Evolutionary conservation across 2,329 filamentous ascomycete species (phyloP).

Genomic region (Microcera coccophila): DNA sequence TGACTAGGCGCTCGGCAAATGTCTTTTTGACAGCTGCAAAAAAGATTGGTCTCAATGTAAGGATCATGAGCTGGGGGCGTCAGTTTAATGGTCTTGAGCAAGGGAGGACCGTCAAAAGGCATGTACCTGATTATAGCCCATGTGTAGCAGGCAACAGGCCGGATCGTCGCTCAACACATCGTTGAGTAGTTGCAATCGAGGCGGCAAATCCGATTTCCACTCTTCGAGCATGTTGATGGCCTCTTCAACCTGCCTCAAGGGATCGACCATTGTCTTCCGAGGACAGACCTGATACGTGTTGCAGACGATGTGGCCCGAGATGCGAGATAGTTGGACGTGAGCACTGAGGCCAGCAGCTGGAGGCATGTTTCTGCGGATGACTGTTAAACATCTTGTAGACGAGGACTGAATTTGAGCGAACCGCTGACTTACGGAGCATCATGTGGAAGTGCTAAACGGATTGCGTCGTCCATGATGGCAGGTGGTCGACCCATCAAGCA

Average conservation of each 20-base stretch:
- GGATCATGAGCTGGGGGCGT: slow-evolving; percentile 38
- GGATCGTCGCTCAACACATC: slow-evolving; percentile 38
- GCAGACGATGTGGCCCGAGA: slow-evolving; percentile 46
- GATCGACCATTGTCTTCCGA: slow-evolving; percentile 21
- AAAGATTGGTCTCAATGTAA: slow-evolving; percentile 46
- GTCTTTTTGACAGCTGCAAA: slow-evolving; percentile 45
- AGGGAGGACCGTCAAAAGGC: background rate
- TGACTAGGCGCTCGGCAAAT: slow-evolving; percentile 39
- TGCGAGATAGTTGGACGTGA: slow-evolving; percentile 44
- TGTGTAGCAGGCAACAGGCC: slow-evolving; percentile 44
- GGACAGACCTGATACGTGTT: slow-evolving; percentile 43
- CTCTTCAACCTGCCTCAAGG: slow-evolving; percentile 35
- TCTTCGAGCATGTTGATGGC: slow-evolving; percentile 40
- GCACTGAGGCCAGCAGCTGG: slow-evolving; percentile 42
- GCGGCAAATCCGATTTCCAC: slow-evolving; percentile 39
- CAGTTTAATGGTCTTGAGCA: background rate
- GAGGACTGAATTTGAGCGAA: background rate
- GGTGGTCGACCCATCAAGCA: slow-evolving; percentile 49
- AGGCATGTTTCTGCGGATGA: slow-evolving; percentile 37
- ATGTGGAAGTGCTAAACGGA: slow-evolving; percentile 40
- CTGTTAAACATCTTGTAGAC: background rate
- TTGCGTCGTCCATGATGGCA: slow-evolving; percentile 44
- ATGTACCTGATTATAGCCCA: slow-evolving; percentile 43
- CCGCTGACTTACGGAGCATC: slow-evolving; percentile 38
- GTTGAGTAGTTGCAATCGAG: slow-evolving; percentile 35